Conservation (phyloP, 495 filamentous ascomycete species). For the Lepidopterella palustris region DNA sequence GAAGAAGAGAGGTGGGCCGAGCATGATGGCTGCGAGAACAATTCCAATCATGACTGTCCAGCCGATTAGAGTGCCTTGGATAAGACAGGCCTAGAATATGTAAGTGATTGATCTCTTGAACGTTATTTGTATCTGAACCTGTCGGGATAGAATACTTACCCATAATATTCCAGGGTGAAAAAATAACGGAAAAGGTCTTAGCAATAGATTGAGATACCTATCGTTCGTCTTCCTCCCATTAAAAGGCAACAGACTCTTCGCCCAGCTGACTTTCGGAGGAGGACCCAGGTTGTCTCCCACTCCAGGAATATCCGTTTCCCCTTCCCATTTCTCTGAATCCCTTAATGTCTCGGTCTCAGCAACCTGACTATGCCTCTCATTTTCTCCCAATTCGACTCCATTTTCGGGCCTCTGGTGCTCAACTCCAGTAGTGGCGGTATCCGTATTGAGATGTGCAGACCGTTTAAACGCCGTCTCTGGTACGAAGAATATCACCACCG, state of each 20-base stretch:
- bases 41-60: constrained; percentile 95
- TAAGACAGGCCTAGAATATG: constrained; percentile 58
- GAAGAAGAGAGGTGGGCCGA: constrained; percentile 74
- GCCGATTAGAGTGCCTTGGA: constrained; percentile 84
- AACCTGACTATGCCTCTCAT: not conserved
- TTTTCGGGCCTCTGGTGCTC: not conserved
- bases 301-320: not conserved
- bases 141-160: constrained; percentile 33
- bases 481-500: constrained; percentile 58
- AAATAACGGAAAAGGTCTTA: constrained; percentile 59
- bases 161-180: constrained; percentile 82
- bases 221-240: constrained; percentile 72
- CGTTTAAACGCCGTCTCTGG: constrained; percentile 80
- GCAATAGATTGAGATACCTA: constrained; percentile 52
- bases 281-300: not conserved
- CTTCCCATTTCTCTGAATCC: not conserved
- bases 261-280: constrained; percentile 14
- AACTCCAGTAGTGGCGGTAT: constrained; percentile 12
- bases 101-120: not conserved
- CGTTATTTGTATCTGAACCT: not conserved
- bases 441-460: constrained; percentile 54
- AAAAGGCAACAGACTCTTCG: constrained; percentile 54
- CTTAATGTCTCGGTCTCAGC: not conserved
- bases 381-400: not conserved
- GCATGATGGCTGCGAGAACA: constrained; percentile 73